phyloP scores from a whole-genome alignment of 352 stramenopile species.

The Paralagenidium karlingii region DNA sequence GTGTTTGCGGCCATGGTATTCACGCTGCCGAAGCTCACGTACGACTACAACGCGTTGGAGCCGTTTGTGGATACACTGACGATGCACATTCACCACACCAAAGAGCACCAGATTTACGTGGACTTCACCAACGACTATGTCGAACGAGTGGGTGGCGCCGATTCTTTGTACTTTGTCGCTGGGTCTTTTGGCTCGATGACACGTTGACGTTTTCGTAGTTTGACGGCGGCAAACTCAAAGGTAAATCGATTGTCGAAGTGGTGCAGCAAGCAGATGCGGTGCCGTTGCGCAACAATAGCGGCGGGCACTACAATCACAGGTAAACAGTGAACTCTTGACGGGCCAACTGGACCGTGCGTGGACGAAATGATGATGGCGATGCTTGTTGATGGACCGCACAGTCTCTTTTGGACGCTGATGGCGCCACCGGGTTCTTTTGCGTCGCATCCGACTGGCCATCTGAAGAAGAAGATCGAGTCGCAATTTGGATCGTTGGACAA shows the following conservation, averaged over 20 bases:
- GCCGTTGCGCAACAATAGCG: conserved; percentile 14
- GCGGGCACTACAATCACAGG: conserved; percentile 16
- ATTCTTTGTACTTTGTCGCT: conserved; percentile 15
- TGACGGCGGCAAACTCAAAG: conserved; percentile 19
- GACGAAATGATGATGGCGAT: conserved; percentile 3
- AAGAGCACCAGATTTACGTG: conserved; percentile 31
- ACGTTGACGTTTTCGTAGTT: conserved; percentile 10
- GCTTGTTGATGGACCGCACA: conserved; percentile 9
- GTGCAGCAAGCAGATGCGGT: conserved; percentile 16
- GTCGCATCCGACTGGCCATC: conserved; percentile 6
- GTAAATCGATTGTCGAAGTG: conserved; percentile 14
- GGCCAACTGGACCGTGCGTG: conserved; percentile 24
- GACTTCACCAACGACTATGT: conserved; percentile 21
- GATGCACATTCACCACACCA: conserved; percentile 39
- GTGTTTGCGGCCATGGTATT: conserved; percentile 17
- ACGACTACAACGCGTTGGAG: conserved; percentile 38
- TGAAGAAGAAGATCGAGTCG: conserved; percentile 33
- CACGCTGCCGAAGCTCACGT: conserved; percentile 26
- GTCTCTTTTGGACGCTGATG: conserved; percentile 15
- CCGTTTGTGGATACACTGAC: conserved; percentile 38
- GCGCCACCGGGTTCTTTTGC: conserved; percentile 7
- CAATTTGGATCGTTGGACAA: conserved; percentile 25
- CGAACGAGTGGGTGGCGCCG: conserved; percentile 25
- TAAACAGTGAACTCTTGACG: background rate
- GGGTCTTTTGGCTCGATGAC: conserved; percentile 20